Evolutionary conservation across 805 yeast species (phyloP).

Genomic region (Pichia gijzeniarum): DNA sequence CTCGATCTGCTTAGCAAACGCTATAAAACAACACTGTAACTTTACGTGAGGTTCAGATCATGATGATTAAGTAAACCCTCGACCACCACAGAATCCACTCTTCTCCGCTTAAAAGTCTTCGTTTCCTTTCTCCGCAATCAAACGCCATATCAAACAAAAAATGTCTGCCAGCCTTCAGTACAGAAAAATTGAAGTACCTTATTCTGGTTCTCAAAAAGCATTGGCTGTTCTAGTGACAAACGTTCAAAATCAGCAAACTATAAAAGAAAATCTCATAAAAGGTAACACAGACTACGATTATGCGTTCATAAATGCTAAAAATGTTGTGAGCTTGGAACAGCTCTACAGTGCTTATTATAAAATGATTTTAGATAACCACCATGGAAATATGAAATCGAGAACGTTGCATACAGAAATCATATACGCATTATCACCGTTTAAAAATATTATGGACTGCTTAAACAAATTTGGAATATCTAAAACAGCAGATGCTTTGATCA

Average conservation of each 20-base stretch:
- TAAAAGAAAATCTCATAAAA: conserved; percentile 39
- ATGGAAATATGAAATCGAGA: conserved; percentile 51
- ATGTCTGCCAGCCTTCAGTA: conserved; percentile 5
- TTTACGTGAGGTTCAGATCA: no score
- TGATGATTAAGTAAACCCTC: no score
- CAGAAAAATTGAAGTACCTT: conserved; percentile 15
- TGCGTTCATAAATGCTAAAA: conserved; percentile 58
- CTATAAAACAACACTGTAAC: no score
- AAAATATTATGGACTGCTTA: conserved; percentile 66
- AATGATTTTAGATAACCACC: conserved; percentile 45
- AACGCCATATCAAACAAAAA: not conserved
- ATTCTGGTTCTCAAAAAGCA: conserved; percentile 17
- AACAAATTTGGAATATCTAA: conserved; percentile 63
- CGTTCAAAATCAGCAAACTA: conserved; percentile 38
- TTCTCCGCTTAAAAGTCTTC: not conserved
- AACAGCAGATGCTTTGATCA: conserved; percentile 39
- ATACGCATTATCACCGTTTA: conserved; percentile 61
- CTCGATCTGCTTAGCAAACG: no score
- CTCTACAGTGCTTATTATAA: conserved; percentile 54
- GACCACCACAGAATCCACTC: no score
- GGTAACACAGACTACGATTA: conserved; percentile 47
- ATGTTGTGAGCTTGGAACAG: conserved; percentile 57
- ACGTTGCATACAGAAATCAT: conserved; percentile 67
- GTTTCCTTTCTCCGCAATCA: no score
- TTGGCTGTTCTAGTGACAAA: conserved; percentile 35